These are phyloP conservation scores for Mycena leptocephala DNA, from an alignment of 768 basidiomycete species.

Conservation along the genomic window DNA sequence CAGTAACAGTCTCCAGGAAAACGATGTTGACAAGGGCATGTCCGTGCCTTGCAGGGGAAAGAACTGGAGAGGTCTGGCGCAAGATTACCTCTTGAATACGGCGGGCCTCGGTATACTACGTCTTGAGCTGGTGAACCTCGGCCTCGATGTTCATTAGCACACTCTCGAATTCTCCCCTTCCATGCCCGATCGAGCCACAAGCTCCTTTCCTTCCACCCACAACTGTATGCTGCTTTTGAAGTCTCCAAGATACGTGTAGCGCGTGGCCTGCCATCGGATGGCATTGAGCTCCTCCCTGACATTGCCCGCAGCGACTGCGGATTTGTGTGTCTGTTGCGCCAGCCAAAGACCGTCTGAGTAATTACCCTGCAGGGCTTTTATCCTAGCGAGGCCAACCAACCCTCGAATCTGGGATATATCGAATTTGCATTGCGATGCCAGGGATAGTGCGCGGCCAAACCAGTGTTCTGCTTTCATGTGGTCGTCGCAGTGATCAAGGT, in stretches of 20 bases:
- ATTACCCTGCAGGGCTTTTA: not conserved
- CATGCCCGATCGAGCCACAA: not conserved
- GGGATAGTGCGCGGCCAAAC: not conserved
- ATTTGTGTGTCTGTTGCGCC: not conserved
- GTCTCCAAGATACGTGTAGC: not conserved
- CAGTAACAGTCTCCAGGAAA: not conserved
- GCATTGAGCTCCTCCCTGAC: not conserved
- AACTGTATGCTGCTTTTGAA: not conserved
- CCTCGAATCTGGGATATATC: not conserved
- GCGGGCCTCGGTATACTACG: constrained; percentile 3
- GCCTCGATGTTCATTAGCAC: not conserved
- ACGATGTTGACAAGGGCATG: not conserved
- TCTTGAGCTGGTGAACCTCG: not conserved
- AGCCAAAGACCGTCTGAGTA: not conserved
- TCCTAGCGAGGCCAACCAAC: not conserved
- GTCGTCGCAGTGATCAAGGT: too few relatives aligned
- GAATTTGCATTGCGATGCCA: not conserved
- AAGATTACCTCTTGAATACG: not conserved
- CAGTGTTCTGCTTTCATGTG: not conserved
- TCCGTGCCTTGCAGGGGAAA: not conserved
- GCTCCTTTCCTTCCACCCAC: not conserved
- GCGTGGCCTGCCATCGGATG: not conserved
- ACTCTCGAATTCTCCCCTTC: not conserved
- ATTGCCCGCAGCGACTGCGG: not conserved
- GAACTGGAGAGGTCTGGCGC: not conserved